Conservation (phyloP, 2,329 filamentous ascomycete species). For the Nemania sp. region DNA sequence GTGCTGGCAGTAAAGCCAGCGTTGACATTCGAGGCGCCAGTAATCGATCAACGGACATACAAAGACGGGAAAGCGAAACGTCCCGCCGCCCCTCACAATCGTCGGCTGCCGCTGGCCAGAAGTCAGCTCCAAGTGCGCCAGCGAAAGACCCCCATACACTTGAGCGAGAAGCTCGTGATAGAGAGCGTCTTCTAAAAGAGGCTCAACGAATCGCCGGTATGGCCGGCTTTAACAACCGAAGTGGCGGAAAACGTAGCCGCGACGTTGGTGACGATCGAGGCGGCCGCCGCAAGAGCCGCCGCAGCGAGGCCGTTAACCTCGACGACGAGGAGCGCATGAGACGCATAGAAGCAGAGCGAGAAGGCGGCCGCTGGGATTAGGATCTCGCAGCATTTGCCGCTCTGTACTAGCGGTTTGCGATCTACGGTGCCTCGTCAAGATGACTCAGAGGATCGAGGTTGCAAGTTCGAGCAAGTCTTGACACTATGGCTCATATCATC, state of each 20-base stretch:
- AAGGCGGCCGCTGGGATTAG: constrained; percentile 55
- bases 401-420: constrained; percentile 8
- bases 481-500: too few relatives aligned
- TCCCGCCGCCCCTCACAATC: constrained; percentile 45
- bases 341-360: constrained; percentile 62
- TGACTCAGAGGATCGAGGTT: too few relatives aligned
- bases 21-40: constrained; percentile 43
- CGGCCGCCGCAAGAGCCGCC: constrained; percentile 52
- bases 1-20: constrained; percentile 28
- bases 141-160: constrained; percentile 65
- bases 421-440: neutral
- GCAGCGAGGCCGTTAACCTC: constrained; percentile 51
- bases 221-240: constrained; percentile 54
- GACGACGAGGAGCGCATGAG: constrained; percentile 58
- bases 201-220: constrained; percentile 67
- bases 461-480: too few relatives aligned
- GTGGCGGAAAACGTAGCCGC: constrained; percentile 54
- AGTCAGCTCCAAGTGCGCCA: constrained; percentile 24
- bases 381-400: neutral
- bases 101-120: constrained; percentile 32
- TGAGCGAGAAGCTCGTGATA: constrained; percentile 68
- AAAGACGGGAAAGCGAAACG: constrained; percentile 35
- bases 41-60: constrained; percentile 32
- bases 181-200: constrained; percentile 69
- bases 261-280: constrained; percentile 47